A percentile compares a stretch with the other conserved stretches of the same genome.
Evolutionary conservation across 331 rosid genomes (phyloP).

Genomic region (Telfairia occidentalis): DNA sequence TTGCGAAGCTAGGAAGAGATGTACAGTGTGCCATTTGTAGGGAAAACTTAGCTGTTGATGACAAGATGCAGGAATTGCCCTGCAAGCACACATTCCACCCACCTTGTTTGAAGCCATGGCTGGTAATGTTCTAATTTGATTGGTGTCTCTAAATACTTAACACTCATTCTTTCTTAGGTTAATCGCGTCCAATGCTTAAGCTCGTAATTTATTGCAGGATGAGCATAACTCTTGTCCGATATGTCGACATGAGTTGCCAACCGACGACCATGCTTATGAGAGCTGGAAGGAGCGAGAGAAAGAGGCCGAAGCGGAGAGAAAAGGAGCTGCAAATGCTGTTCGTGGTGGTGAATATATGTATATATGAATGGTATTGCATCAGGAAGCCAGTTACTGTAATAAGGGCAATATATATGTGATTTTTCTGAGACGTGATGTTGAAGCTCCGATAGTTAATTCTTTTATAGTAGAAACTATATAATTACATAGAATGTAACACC

Average conservation of each 20-base stretch:
- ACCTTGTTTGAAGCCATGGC: slow-evolving; percentile 92
- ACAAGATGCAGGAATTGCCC: slow-evolving; percentile 88
- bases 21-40: slow-evolving; percentile 80
- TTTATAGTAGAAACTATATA: not conserved
- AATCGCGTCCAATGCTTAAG: not conserved
- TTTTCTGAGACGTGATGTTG: not conserved
- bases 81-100: slow-evolving; percentile 98
- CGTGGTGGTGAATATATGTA: slow-evolving; percentile 95
- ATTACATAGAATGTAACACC: not conserved
- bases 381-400: not conserved
- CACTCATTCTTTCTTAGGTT: not conserved
- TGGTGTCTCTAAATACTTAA: not conserved
- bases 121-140: slow-evolving; percentile 34
- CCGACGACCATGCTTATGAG: slow-evolving; percentile 84
- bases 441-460: not conserved
- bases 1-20: slow-evolving; percentile 56
- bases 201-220: slow-evolving; percentile 35
- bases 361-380: slow-evolving; percentile 25
- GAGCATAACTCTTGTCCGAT: slow-evolving; percentile 87
- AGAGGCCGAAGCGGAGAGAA: slow-evolving; percentile 92
- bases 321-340: slow-evolving; percentile 84
- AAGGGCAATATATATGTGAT: not conserved
- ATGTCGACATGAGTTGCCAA: slow-evolving; percentile 75
- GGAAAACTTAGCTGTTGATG: slow-evolving; percentile 58
- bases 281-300: slow-evolving; percentile 92